Percentiles rank a stretch among this genome's conserved stretches.
Conservation (phyloP, 495 filamentous ascomycete species). For the Penicillium mononematosum region DNA sequence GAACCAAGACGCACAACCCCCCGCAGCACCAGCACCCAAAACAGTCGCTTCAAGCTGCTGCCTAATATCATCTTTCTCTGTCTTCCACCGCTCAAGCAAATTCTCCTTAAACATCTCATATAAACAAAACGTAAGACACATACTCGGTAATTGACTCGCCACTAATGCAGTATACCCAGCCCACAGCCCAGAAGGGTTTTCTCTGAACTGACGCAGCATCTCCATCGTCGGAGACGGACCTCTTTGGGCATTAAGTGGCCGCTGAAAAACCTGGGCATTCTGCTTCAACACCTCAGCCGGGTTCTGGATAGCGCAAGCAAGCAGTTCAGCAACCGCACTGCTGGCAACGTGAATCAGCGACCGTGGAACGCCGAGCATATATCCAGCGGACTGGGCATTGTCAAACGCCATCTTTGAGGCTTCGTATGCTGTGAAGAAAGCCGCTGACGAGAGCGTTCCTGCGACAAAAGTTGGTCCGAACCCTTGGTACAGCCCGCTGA, state of each 20-base stretch:
- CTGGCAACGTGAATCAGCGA: conserved; percentile 6
- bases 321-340: conserved; percentile 10
- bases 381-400: conserved; percentile 11
- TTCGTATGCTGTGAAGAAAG: conserved; percentile 13
- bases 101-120: conserved; percentile 16
- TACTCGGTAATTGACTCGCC: conserved; percentile 13
- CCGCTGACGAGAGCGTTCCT: neutral
- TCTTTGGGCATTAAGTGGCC: neutral
- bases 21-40: conserved; percentile 9
- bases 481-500: conserved; percentile 13
- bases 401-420: conserved; percentile 10
- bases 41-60: conserved; percentile 8
- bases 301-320: conserved; percentile 10
- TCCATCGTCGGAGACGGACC: neutral
- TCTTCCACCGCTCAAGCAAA: conserved; percentile 1
- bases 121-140: conserved; percentile 14
- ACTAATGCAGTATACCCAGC: conserved; percentile 12
- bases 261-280: conserved; percentile 17
- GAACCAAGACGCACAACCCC: conserved; percentile 10
- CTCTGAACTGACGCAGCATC: conserved; percentile 7
- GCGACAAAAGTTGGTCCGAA: conserved; percentile 12
- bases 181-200: conserved; percentile 7
- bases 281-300: conserved; percentile 17
- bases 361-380: conserved; percentile 7
- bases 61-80: neutral